A percentile compares a stretch with the other conserved stretches of the same genome.
These are phyloP conservation scores for Thielaviopsis musarum DNA, from an alignment of 2,329 filamentous ascomycete genomes.

Conservation along the genomic window DNA sequence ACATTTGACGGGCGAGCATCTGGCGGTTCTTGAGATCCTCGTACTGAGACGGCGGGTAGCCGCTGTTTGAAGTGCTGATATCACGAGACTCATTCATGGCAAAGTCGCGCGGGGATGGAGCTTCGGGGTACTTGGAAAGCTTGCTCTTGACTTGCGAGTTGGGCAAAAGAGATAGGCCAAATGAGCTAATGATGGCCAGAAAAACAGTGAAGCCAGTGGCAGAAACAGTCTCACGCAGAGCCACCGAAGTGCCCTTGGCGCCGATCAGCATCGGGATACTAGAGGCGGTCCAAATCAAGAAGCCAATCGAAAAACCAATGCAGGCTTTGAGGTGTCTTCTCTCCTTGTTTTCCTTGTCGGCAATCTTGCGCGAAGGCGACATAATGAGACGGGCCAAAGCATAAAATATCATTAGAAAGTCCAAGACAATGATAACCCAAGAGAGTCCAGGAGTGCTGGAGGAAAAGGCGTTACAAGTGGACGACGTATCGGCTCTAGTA, in stretches of 20 bases:
- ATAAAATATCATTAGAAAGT: constrained; percentile 26
- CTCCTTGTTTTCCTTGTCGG: constrained; percentile 20
- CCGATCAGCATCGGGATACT: constrained; percentile 36
- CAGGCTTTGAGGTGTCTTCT: constrained; percentile 24
- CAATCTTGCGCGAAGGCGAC: constrained; percentile 14
- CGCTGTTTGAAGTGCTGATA: constrained; percentile 26
- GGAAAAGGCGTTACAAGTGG: constrained; percentile 33
- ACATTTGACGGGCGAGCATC: constrained; percentile 3
- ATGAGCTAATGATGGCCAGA: constrained; percentile 22
- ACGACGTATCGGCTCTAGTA: constrained; percentile 32
- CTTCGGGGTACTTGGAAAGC: constrained; percentile 10
- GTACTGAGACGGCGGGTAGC: constrained; percentile 29
- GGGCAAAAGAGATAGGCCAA: constrained; percentile 24
- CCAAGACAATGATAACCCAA: constrained; percentile 28
- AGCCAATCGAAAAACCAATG: constrained; percentile 24
- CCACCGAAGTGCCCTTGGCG: constrained; percentile 24
- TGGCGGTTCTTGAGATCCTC: constrained; percentile 30
- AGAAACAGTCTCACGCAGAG: constrained; percentile 32
- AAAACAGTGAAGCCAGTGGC: constrained; percentile 31
- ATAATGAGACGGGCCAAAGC: constrained; percentile 22
- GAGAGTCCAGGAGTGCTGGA: constrained; percentile 29
- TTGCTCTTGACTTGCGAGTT: constrained; percentile 15
- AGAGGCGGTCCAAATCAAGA: constrained; percentile 37
- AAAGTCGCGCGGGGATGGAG: constrained; percentile 13
- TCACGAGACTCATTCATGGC: constrained; percentile 16